Evolutionary conservation across 139 green algal genomes (phyloP).

Genomic region (Haematococcus lacustris): DNA sequence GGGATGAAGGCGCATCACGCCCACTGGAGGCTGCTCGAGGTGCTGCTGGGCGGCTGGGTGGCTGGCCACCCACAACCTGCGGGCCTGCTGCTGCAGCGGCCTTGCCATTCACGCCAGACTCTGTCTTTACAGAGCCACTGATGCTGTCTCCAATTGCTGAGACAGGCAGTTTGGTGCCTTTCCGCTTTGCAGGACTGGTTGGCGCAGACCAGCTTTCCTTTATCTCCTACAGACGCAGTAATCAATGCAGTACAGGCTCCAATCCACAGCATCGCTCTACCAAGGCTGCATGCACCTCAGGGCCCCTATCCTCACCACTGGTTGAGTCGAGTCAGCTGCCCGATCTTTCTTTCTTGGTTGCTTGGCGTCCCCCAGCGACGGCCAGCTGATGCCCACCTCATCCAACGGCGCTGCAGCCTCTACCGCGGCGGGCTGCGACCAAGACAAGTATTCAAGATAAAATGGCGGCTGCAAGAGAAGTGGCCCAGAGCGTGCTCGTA

Average conservation of each 20-base stretch:
- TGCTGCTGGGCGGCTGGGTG: background rate
- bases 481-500: background rate
- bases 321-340: background rate
- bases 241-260: background rate
- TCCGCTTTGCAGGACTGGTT: background rate
- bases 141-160: background rate
- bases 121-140: background rate
- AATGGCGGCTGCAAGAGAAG: background rate
- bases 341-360: slow-evolving; percentile 60
- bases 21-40: background rate
- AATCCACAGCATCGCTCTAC: background rate
- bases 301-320: background rate
- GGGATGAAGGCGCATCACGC: background rate
- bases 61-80: too few relatives aligned
- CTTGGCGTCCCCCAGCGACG: slow-evolving; percentile 71
- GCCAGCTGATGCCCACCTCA: slow-evolving; percentile 45
- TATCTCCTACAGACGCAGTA: background rate
- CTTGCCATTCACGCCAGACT: background rate
- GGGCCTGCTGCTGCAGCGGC: background rate
- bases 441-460: too few relatives aligned
- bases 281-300: background rate
- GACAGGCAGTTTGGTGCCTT: background rate
- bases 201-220: background rate
- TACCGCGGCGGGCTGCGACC: background rate
- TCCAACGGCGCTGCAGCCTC: slow-evolving; percentile 6